Base-by-base conservation (phyloP, 768 basidiomycete genomes). In the Podaxis mareebaensis region DNA sequence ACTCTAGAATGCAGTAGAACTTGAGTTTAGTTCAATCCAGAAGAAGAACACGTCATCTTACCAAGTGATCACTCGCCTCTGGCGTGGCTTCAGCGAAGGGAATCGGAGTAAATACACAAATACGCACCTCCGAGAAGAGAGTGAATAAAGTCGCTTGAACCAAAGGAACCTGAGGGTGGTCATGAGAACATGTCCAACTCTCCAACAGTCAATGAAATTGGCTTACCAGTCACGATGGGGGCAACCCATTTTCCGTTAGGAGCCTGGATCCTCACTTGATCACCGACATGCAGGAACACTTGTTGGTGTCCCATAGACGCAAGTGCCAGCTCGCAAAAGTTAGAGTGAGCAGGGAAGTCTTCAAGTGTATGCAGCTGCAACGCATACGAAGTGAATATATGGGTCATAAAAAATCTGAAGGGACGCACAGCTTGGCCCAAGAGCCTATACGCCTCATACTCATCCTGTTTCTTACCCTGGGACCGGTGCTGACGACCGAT, bases 211-310 rank as follows among this genome's bases (percentile, higher is more conserved):
- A 17, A 44, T 17, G 17, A 26, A 22, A 7, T 10, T 4, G 26
- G 58, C 71, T 66, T 69, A 81, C 89, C 93, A 3, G 94, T 95
- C 11, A 95, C 89, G 53, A 96, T 79, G 2, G 93, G 92, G 0
- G 91, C 87, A 39, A 95, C 93, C 75, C 79, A 78, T 67, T 84
- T 83, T 0, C 94, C 92, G 61, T 87, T 84, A 0, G 88, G 92
- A 12, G 91, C 86, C 58, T 87, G 86, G 36, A 96, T 79, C 40
- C 87, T 82, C 10, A 89, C 89, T 53, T 85, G 83, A 60, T 92
- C 89, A 4, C 96, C 96, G 36, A 96, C 92, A 68, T 98, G 95
- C 30, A 85, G 73, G 76, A 97, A 98, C 3, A 96, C 88, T 48
- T 93, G 78, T 0, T 73, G 66, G 72, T 95, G 79, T 0, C 95